phyloP scores from a whole-genome alignment of 169 alveolate species.

The Plasmodium coatneyi region DNA sequence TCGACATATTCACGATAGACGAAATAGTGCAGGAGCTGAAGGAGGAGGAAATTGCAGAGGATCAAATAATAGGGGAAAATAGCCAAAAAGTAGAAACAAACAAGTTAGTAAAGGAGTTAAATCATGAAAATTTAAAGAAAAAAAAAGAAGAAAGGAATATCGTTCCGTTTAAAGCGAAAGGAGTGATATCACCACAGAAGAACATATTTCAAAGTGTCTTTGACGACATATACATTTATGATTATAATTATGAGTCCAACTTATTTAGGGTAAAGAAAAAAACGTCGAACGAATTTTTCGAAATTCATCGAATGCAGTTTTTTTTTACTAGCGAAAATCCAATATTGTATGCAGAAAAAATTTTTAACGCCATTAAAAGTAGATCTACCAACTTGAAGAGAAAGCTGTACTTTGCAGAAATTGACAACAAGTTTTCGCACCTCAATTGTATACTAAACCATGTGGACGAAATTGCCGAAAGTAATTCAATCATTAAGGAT shows the following conservation, averaged over 20 bases:
- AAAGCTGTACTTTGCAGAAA: slow-evolving; percentile 32
- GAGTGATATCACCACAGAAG: slow-evolving; percentile 26
- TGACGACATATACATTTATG: slow-evolving; percentile 67
- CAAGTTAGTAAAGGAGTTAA: slow-evolving; percentile 2
- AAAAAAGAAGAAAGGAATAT: slow-evolving; percentile 24
- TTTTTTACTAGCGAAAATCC: slow-evolving; percentile 75
- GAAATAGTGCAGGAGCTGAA: slow-evolving; percentile 64
- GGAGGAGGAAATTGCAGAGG: slow-evolving; percentile 46
- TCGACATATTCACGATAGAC: slow-evolving; percentile 68
- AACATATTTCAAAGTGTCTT: slow-evolving; percentile 63
- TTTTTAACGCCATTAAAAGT: slow-evolving; percentile 66
- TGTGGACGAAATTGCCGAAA: slow-evolving; percentile 47
- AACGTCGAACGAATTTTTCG: slow-evolving; percentile 42
- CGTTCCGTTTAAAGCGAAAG: slow-evolving; percentile 73
- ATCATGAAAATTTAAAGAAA: not conserved
- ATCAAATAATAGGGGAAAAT: not conserved
- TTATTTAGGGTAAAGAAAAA: slow-evolving; percentile 69
- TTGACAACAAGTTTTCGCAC: slow-evolving; percentile 32
- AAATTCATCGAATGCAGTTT: slow-evolving; percentile 68
- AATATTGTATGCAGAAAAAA: slow-evolving; percentile 32
- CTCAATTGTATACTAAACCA: slow-evolving; percentile 43
- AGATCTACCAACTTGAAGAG: slow-evolving; percentile 59
- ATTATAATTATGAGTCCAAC: slow-evolving; percentile 47
- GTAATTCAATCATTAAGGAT: slow-evolving; percentile 10
- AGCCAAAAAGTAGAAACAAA: slow-evolving; percentile 11